Base-by-base conservation (phyloP, 306 rosid species). In the Arachis hypogaea region DNA sequence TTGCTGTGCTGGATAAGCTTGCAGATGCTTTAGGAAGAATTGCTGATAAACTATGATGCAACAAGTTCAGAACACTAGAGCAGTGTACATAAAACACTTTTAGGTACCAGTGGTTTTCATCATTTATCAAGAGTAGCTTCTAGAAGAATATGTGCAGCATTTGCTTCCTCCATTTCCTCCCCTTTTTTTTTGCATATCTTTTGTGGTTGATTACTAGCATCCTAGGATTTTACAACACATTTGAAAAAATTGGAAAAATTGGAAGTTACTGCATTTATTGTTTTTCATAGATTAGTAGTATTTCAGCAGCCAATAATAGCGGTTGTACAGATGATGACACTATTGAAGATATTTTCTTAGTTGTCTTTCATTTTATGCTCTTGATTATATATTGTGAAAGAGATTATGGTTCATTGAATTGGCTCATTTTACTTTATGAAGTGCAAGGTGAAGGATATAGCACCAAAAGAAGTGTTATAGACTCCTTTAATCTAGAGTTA, bases 21-120 rank as follows among this genome's bases (percentile, higher is more conserved):
- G 99, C 99, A 58, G 93, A 87, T 76, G 97, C 99, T 59, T 77
- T 92, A 68, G 90, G 93, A 36, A 85, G 97, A 82, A 95, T 95
- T 76, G 97, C 98, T 30, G 98, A 94, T 78, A 94, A 89, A 85
- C 76, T 86, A 80, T 94, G 90, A 85, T 69, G 77, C 67, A 69
- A 69, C 50, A 42, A 79, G 65, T 69, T 28, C 65, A 33, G 38
- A 33, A 33, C 38, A 33, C 38, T 80, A 33, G 72, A 78, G 59
- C 64, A 74, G 83, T 88, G 96, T 90, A 88, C 72, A 90, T 85
- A 88, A 33, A 33, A 68, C 79, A 85, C 30, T 70, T 61, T 41
- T 81, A 72, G 85, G 55, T 43, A 36, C 55, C 80, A 87, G 85
- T 60, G 85, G 85, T 72, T 74, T 77, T 81, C 73, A 82, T 67